phyloP scores from a whole-genome alignment of 164 flowering plant genomes.

The Sextonia rubra region DNA sequence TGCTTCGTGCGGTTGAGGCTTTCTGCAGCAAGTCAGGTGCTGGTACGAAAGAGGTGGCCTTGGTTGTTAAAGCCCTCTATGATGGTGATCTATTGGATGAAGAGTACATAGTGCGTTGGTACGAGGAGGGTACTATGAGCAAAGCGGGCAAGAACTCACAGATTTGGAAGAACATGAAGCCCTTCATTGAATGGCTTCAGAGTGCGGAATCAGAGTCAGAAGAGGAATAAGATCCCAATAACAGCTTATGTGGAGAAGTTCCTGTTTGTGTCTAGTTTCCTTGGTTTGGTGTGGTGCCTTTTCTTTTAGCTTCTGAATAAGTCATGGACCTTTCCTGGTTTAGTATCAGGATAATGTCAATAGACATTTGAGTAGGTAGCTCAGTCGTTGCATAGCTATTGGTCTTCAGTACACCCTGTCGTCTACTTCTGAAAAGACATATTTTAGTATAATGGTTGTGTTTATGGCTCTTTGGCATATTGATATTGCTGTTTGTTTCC shows the following conservation, averaged over 20 bases:
- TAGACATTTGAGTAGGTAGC: too few species aligned
- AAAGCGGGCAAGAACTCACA: slow-evolving; percentile 27
- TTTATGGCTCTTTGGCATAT: too few species aligned
- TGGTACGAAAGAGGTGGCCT: slow-evolving; percentile 54
- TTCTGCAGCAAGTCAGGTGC: slow-evolving; percentile 39
- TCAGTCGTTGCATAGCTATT: too few species aligned
- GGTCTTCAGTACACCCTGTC: too few species aligned
- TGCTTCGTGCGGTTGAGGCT: slow-evolving; percentile 43
- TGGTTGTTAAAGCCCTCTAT: slow-evolving; percentile 56
- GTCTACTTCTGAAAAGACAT: too few species aligned
- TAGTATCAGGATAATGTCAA: too few species aligned
- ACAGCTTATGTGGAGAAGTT: too few species aligned
- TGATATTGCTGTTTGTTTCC: too few species aligned
- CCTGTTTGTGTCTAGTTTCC: too few species aligned
- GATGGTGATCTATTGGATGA: slow-evolving; percentile 67
- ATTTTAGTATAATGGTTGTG: too few species aligned
- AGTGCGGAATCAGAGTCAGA: slow-evolving; percentile 76
- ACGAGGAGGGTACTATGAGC: slow-evolving; percentile 38
- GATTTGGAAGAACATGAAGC: slow-evolving; percentile 61
- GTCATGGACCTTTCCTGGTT: background rate
- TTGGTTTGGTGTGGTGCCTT: too few species aligned
- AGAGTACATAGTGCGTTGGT: slow-evolving; percentile 53
- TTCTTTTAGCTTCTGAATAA: background rate
- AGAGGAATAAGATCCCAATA: slow-evolving; percentile 15
- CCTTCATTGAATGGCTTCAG: slow-evolving; percentile 74